Evolutionary conservation across 192 early-diverging fungal genomes (phyloP), one percentile per base, ranked within the genome.

Genomic region (Backusella sp.): DNA sequence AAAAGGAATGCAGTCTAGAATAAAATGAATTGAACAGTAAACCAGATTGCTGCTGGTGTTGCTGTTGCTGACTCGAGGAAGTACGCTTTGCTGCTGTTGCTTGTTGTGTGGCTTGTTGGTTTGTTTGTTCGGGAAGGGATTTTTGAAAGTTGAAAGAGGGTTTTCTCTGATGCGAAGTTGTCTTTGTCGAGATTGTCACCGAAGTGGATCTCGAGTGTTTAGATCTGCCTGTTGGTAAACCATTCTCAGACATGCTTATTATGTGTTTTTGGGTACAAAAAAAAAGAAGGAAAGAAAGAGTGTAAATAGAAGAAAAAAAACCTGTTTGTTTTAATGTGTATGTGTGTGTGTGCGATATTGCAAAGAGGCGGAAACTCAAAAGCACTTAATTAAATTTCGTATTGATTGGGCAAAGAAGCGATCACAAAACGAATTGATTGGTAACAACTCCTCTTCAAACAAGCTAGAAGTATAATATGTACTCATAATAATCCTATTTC

Each of bases 121-220:
- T 68, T 76, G 36, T 66, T 46, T 35, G 37, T 28, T 76, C 35
- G 74, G 44, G 46, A 44, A 76, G 26, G 1, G 41, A 9, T 15
- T 37, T n/a, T 30, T 74, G 71, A 41, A 37, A 11, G 32, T 65
- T 77, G 15, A 76, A n/a, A 2, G 79, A 80, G 32, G 79, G 46
- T 28, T 72, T 76, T 44, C 79, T 53, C 21, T 80, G 79, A 35
- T 80, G 79, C 32, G 79, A 76, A 4, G 39, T 36, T 2, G 56
- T 71, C 30, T 70, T 75, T 53, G 49, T 59, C 4, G 68, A 66
- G 37, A 73, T 80, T 4, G 74, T 65, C 15, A 77, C 67, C 12
- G 79, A 80, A 9, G 79, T 72, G 14, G 79, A 80, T 32, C 79
- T 53, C 66, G 79, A 78, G 35, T 78, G 66, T 53, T 78, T 37